phyloP scores from a whole-genome alignment of 2,329 filamentous ascomycete genomes.

The Cytospora schulzeri region DNA sequence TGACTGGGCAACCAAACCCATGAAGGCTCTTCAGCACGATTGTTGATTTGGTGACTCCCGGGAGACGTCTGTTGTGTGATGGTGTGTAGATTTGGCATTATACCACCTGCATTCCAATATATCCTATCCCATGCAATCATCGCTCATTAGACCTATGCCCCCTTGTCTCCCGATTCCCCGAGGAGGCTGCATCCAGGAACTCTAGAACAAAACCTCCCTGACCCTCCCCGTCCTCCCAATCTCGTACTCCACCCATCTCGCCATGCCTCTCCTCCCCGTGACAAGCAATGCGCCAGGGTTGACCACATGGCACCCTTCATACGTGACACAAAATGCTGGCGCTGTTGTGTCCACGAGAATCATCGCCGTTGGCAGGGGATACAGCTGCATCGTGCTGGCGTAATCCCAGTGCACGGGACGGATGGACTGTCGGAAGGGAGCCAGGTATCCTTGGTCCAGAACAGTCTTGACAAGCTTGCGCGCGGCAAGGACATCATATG shows the following conservation, averaged over 20 bases:
- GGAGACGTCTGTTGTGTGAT: not conserved
- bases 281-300: conserved; percentile 83
- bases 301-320: conserved; percentile 94
- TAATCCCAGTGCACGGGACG: conserved; percentile 92
- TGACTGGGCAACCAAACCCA: too few relatives aligned
- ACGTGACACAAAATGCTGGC: conserved; percentile 82
- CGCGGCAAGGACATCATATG: conserved; percentile 60
- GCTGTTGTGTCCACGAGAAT: conserved; percentile 81
- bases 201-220: conserved; percentile 62
- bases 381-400: conserved; percentile 73
- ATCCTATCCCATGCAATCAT: conserved; percentile 5
- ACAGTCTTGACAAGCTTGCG: conserved; percentile 86
- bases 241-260: conserved; percentile 88
- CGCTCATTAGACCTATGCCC: not conserved
- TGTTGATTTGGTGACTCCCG: not conserved
- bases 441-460: conserved; percentile 85
- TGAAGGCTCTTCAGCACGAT: too few relatives aligned
- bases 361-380: conserved; percentile 83
- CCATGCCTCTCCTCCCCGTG: conserved; percentile 66
- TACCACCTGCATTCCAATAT: not conserved
- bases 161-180: not conserved
- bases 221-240: conserved; percentile 63
- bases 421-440: conserved; percentile 78
- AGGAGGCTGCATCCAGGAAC: not conserved
- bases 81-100: too few relatives aligned